These are phyloP conservation scores for Myriangium duriaei DNA, from an alignment of 2,329 filamentous ascomycete genomes.

Conservation along the genomic window DNA sequence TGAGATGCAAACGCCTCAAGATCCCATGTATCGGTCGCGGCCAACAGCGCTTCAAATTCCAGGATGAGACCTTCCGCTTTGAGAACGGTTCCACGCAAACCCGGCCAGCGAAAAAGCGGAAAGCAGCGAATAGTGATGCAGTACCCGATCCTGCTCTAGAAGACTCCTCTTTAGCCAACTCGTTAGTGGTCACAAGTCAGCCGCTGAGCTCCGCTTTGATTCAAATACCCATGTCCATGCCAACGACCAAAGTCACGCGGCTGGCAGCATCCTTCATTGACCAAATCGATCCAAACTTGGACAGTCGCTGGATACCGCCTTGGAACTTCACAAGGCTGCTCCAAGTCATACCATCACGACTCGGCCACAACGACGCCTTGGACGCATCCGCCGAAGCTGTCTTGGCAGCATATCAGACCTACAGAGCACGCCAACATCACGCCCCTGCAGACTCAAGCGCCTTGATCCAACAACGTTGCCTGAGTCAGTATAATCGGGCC, in stretches of 20 bases:
- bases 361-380: constrained; percentile 8
- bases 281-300: constrained; percentile 1
- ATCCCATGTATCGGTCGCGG: constrained; percentile 3
- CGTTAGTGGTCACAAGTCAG: neutral
- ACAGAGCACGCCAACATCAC: neutral
- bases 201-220: no score
- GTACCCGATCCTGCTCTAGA: neutral
- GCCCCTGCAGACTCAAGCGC: neutral
- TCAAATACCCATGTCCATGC: neutral
- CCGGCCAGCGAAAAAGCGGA: neutral
- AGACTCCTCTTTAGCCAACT: neutral
- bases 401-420: constrained; percentile 3
- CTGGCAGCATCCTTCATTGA: constrained; percentile 1
- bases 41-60: constrained; percentile 7
- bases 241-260: constrained; percentile 1
- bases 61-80: constrained; percentile 7
- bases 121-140: neutral
- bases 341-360: constrained; percentile 6
- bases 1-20: constrained; percentile 4
- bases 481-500: constrained; percentile 3
- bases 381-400: constrained; percentile 8
- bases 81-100: neutral
- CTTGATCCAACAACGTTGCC: constrained; percentile 1
- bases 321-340: constrained; percentile 10
- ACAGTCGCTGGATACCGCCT: constrained; percentile 3